A percentile compares a stretch with the other conserved stretches of the same genome.
Evolutionary conservation across 1,139 yeast genomes (phyloP).

Genomic region (Pichia sp.): DNA sequence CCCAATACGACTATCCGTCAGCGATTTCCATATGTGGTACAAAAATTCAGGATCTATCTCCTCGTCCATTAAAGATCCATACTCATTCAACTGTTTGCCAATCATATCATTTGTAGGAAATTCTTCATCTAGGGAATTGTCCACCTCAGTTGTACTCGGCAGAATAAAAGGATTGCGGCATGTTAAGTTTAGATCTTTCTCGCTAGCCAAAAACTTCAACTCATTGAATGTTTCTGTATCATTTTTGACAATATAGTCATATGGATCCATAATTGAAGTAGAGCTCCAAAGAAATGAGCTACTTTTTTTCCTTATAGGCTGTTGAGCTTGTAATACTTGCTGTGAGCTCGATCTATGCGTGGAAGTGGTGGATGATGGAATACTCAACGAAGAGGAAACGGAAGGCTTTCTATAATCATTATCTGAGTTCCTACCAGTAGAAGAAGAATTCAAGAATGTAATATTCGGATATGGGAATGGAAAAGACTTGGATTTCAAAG

Average conservation of each 20-base stretch:
- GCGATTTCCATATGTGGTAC: constrained; percentile 16
- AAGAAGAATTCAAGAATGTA: constrained; percentile 15
- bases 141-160: constrained; percentile 1
- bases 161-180: constrained; percentile 28
- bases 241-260: constrained; percentile 29
- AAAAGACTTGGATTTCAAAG: constrained; percentile 13
- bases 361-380: constrained; percentile 3
- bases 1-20: constrained; percentile 19
- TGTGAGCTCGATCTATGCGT: constrained; percentile 8
- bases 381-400: constrained; percentile 1
- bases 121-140: neutral
- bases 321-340: constrained; percentile 7
- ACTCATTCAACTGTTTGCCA: constrained; percentile 15
- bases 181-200: constrained; percentile 14
- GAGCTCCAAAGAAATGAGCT: constrained; percentile 30
- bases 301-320: constrained; percentile 25
- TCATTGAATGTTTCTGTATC: constrained; percentile 19
- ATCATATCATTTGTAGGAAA: constrained; percentile 20
- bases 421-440: neutral
- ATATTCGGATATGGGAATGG: constrained; percentile 30
- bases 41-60: constrained; percentile 20
- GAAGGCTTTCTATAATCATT: neutral
- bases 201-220: constrained; percentile 21
- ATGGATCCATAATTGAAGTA: constrained; percentile 32
- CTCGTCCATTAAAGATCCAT: constrained; percentile 7